Evolutionary conservation across 1,284 basidiomycete genomes (phyloP).

Genomic region (Ceratobasidium sp.): DNA sequence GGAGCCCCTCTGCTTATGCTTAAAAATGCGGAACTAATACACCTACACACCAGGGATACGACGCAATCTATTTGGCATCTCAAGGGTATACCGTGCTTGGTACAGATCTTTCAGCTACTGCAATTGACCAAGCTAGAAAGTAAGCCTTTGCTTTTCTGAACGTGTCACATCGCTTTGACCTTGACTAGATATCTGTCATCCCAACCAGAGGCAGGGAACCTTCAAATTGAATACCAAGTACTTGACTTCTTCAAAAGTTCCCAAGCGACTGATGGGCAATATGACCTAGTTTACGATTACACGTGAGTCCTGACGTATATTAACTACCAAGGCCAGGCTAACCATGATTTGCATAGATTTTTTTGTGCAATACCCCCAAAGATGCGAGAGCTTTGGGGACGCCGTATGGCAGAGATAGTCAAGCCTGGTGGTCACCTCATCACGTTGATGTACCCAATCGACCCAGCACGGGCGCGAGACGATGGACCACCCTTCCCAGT

Average conservation of each 20-base stretch:
- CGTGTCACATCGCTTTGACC: not conserved
- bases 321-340: not conserved
- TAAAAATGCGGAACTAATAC: slow-evolving; percentile 7
- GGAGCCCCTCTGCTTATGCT: slow-evolving; percentile 42
- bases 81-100: slow-evolving; percentile 59
- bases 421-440: slow-evolving; percentile 68
- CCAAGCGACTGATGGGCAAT: slow-evolving; percentile 51
- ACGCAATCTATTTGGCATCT: slow-evolving; percentile 62
- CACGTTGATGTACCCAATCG: slow-evolving; percentile 62
- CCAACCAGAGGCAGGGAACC: slow-evolving; percentile 44
- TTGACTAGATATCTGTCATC: slow-evolving; percentile 40
- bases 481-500: slow-evolving; percentile 71
- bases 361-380: slow-evolving; percentile 72
- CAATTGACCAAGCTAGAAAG: slow-evolving; percentile 60
- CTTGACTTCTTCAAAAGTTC: slow-evolving; percentile 62
- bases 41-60: slow-evolving; percentile 62
- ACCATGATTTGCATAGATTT: slow-evolving; percentile 55
- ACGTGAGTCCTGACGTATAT: slow-evolving; percentile 56
- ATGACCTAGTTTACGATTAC: slow-evolving; percentile 70
- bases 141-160: slow-evolving; percentile 46
- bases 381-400: slow-evolving; percentile 62
- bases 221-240: slow-evolving; percentile 50
- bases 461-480: slow-evolving; percentile 51
- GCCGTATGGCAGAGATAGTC: slow-evolving; percentile 61
- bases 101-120: slow-evolving; percentile 64